phyloP scores from a whole-genome alignment of 345 rosid species.

The Gossypium thurberi region DNA sequence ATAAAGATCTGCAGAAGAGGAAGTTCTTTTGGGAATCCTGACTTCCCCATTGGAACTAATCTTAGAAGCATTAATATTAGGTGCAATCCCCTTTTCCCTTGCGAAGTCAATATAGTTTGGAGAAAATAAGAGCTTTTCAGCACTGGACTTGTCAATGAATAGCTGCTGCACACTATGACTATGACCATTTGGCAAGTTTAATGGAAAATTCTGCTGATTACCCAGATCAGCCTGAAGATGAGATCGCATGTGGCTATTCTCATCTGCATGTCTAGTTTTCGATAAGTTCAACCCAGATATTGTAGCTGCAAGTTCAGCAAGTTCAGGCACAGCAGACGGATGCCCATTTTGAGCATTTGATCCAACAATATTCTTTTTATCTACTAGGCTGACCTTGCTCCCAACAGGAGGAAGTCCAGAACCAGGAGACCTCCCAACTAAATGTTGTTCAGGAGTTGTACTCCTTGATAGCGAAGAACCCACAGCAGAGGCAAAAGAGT shows the following conservation, averaged over 20 bases:
- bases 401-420: conserved; percentile 63
- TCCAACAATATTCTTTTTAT: conserved; percentile 42
- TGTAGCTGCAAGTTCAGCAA: conserved; percentile 52
- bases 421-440: conserved; percentile 46
- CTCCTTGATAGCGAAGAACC: conserved; percentile 63
- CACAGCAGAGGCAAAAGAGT: conserved; percentile 39
- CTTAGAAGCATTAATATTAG: conserved; percentile 38
- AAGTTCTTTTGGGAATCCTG: conserved; percentile 54
- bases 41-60: conserved; percentile 38
- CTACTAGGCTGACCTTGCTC: conserved; percentile 44
- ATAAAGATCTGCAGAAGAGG: conserved; percentile 63
- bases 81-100: conserved; percentile 33
- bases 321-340: conserved; percentile 34
- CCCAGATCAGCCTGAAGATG: conserved; percentile 38
- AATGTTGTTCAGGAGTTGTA: conserved; percentile 61
- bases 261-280: conserved; percentile 38
- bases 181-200: conserved; percentile 42
- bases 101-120: conserved; percentile 36
- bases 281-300: conserved; percentile 53
- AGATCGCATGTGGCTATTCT: conserved; percentile 29
- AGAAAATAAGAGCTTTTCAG: conserved; percentile 43
- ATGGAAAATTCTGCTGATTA: conserved; percentile 38
- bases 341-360: conserved; percentile 39
- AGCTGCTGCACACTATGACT: conserved; percentile 49
- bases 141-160: conserved; percentile 30